A percentile compares a stretch with the other conserved stretches of the same genome.
phyloP scores from a whole-genome alignment of 164 flowering plant species.

The Malania oleifera region DNA sequence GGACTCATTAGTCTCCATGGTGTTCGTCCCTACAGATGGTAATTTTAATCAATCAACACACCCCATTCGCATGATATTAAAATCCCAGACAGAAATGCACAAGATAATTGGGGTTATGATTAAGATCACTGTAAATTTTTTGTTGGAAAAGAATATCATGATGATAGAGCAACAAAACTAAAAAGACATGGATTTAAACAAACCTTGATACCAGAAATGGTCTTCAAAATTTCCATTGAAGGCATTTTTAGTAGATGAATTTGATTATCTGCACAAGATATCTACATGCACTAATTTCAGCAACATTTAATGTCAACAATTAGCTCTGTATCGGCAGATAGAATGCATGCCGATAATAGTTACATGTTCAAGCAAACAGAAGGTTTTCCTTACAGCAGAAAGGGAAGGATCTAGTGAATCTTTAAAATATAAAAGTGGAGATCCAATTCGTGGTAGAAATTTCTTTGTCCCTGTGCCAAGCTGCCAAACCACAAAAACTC shows the following conservation, averaged over 20 bases:
- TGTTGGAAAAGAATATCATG: neutral
- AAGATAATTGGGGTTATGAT: no score
- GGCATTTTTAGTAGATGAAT: slow-evolving; percentile 87
- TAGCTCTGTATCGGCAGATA: no score
- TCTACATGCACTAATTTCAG: slow-evolving; percentile 33
- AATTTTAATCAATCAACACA: no score
- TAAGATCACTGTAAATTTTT: neutral
- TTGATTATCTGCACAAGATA: slow-evolving; percentile 94
- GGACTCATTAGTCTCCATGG: no score
- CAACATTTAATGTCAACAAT: neutral
- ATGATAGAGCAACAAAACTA: neutral
- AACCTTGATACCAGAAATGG: slow-evolving; percentile 93
- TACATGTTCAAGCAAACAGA: neutral
- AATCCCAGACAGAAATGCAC: no score
- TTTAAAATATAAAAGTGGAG: slow-evolving; percentile 64
- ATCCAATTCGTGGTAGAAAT: slow-evolving; percentile 81
- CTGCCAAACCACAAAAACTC: slow-evolving; percentile 96
- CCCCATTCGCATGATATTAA: no score
- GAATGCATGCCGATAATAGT: neutral
- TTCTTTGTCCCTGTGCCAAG: slow-evolving; percentile 85
- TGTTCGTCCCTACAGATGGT: no score
- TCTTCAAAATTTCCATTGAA: slow-evolving; percentile 64
- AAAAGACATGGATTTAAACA: slow-evolving; percentile 16
- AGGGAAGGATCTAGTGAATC: slow-evolving; percentile 76
- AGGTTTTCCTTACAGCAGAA: slow-evolving; percentile 57